Conservation (phyloP, 2,329 filamentous ascomycete genomes). For the Iodosphaeria phyllophila region DNA sequence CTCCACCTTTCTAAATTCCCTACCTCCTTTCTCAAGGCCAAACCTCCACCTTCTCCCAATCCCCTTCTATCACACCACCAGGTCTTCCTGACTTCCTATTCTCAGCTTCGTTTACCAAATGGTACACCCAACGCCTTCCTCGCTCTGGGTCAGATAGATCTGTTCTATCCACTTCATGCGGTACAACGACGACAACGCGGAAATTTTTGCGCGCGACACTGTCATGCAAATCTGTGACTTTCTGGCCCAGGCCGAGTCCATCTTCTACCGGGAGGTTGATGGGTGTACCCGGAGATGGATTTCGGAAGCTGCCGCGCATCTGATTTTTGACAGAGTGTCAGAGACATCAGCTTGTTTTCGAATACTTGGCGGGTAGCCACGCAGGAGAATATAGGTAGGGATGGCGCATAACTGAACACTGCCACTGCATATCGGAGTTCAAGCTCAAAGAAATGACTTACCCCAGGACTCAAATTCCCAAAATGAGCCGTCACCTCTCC, state of each 20-base stretch:
- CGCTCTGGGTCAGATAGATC: constrained; percentile 51
- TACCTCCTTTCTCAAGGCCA: constrained; percentile 51
- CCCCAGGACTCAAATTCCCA: constrained; percentile 66
- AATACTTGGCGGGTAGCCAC: too few relatives aligned
- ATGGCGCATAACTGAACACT: too few relatives aligned
- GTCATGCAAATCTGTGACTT: constrained; percentile 55
- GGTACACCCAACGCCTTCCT: constrained; percentile 48
- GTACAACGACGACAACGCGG: constrained; percentile 64
- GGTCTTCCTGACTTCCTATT: constrained; percentile 10
- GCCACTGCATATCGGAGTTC: too few relatives aligned
- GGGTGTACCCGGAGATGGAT: constrained; percentile 48
- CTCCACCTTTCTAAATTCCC: too few relatives aligned
- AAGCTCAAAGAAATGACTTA: constrained; percentile 34
- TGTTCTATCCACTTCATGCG: constrained; percentile 56
- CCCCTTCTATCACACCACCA: constrained; percentile 18
- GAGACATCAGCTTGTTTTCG: too few relatives aligned
- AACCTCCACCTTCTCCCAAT: constrained; percentile 51
- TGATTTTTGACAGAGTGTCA: too few relatives aligned
- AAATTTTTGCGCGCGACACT: constrained; percentile 55
- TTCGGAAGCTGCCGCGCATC: constrained; percentile 49
- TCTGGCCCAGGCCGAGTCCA: constrained; percentile 33
- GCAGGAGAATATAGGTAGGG: too few relatives aligned
- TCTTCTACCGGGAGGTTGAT: constrained; percentile 28
- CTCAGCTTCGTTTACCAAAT: constrained; percentile 25
- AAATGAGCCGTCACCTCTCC: constrained; percentile 74